Conservation (phyloP, 306 rosid species). For the Ochetophila trinervis region DNA sequence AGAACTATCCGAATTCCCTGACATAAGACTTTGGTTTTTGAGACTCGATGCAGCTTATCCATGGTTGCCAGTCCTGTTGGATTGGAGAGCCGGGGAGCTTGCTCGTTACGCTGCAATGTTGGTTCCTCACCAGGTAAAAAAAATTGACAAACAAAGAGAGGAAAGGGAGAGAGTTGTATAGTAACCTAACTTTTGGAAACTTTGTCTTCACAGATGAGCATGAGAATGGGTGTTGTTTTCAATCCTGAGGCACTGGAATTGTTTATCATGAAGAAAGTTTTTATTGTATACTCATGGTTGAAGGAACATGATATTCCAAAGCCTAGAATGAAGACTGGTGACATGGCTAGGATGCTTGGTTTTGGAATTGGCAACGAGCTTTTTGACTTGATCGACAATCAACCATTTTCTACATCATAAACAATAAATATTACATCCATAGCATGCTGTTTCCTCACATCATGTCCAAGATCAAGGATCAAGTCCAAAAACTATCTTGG, state of each 20-base stretch:
- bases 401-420: slow-evolving; percentile 50
- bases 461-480: neutral
- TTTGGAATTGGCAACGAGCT: slow-evolving; percentile 85
- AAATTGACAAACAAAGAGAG: slow-evolving; percentile 1
- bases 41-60: slow-evolving; percentile 89
- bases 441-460: neutral
- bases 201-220: slow-evolving; percentile 68
- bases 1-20: slow-evolving; percentile 81
- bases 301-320: slow-evolving; percentile 75
- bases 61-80: slow-evolving; percentile 83
- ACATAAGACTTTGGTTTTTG: slow-evolving; percentile 87
- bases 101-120: slow-evolving; percentile 96
- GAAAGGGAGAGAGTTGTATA: neutral
- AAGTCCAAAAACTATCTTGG: neutral
- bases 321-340: slow-evolving; percentile 64
- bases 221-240: slow-evolving; percentile 86
- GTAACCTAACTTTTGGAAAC: slow-evolving; percentile 6
- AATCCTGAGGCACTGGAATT: slow-evolving; percentile 90
- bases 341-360: slow-evolving; percentile 99
- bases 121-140: slow-evolving; percentile 90
- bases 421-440: neutral
- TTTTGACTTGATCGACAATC: slow-evolving; percentile 60
- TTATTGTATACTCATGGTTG: slow-evolving; percentile 80
- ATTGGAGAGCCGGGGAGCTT: slow-evolving; percentile 92
- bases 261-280: slow-evolving; percentile 78